phyloP scores from a whole-genome alignment of 2,329 filamentous ascomycete genomes.

The Dryadomyces sulphureus region DNA sequence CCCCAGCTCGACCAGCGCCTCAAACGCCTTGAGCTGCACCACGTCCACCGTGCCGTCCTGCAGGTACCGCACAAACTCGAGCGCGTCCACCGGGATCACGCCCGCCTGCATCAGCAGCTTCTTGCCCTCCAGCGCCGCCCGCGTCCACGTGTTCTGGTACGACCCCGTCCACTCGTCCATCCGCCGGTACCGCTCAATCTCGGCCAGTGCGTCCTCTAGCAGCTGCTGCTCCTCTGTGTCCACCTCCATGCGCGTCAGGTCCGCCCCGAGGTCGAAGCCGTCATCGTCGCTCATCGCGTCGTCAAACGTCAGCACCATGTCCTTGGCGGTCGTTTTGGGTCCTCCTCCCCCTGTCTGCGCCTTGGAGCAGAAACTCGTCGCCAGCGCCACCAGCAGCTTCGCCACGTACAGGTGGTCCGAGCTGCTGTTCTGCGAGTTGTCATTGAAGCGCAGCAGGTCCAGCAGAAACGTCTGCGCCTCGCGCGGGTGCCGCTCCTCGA shows the following conservation, averaged over 20 bases:
- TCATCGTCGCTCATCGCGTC: constrained; percentile 8
- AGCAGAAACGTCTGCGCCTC: constrained; percentile 72
- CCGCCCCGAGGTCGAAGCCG: constrained; percentile 18
- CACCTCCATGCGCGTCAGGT: constrained; percentile 25
- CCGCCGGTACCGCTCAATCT: constrained; percentile 51
- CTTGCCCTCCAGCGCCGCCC: constrained; percentile 46
- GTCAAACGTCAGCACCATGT: constrained; percentile 22
- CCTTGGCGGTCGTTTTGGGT: constrained; percentile 3
- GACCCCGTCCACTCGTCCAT: constrained; percentile 56
- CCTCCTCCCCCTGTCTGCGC: not conserved
- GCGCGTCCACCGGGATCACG: constrained; percentile 36
- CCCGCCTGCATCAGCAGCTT: constrained; percentile 48
- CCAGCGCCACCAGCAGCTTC: constrained; percentile 52
- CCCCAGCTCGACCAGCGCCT: constrained; percentile 49
- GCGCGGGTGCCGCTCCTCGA: constrained; percentile 64
- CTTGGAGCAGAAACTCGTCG: constrained; percentile 39
- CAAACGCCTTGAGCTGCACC: constrained; percentile 51
- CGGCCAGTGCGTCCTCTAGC: constrained; percentile 38
- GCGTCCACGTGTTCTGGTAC: constrained; percentile 53
- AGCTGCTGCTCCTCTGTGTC: constrained; percentile 25
- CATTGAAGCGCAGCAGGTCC: constrained; percentile 82
- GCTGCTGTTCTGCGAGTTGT: constrained; percentile 79
- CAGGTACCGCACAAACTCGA: constrained; percentile 48
- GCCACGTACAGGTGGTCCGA: constrained; percentile 86
- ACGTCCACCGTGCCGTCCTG: constrained; percentile 48